These are phyloP conservation scores for Sextonia rubra DNA, from an alignment of 164 flowering plant species.

Conservation along the genomic window DNA sequence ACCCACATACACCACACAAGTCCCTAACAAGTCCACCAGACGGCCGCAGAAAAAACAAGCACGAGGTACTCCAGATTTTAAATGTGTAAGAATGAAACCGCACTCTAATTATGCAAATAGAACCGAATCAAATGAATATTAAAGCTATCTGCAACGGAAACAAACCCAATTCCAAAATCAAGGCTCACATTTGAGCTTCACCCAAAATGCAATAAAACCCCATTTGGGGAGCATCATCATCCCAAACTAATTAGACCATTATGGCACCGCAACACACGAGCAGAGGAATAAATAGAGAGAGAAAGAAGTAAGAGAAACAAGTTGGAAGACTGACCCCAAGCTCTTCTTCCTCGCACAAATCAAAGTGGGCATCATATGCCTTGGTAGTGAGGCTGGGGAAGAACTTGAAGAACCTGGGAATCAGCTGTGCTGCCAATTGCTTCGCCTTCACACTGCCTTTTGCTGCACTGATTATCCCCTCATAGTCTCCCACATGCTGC, in stretches of 20 bases:
- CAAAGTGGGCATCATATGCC: slow-evolving; percentile 67
- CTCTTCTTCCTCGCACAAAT: slow-evolving; percentile 87
- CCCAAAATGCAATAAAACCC: neutral
- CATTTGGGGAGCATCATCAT: neutral
- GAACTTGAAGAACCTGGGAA: slow-evolving; percentile 87
- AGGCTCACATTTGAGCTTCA: neutral
- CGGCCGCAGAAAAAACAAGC: neutral
- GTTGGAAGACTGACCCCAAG: slow-evolving; percentile 58
- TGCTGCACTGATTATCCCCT: slow-evolving; percentile 72
- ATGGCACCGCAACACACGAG: no score
- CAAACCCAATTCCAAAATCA: neutral
- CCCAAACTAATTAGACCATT: neutral
- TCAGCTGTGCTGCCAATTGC: slow-evolving; percentile 90
- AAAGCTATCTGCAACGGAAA: neutral
- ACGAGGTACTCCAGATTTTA: neutral
- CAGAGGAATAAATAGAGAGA: neutral
- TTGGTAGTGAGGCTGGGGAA: slow-evolving; percentile 55
- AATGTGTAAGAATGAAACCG: neutral
- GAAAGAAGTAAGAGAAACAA: neutral
- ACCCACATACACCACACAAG: no score
- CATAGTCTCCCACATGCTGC: slow-evolving; percentile 74
- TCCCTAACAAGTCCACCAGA: neutral
- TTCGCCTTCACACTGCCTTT: slow-evolving; percentile 73
- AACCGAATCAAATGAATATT: neutral
- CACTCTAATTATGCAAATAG: neutral